Evolutionary conservation across 2,329 filamentous ascomycete genomes (phyloP).

Genomic region (Trichoderma sp.): DNA sequence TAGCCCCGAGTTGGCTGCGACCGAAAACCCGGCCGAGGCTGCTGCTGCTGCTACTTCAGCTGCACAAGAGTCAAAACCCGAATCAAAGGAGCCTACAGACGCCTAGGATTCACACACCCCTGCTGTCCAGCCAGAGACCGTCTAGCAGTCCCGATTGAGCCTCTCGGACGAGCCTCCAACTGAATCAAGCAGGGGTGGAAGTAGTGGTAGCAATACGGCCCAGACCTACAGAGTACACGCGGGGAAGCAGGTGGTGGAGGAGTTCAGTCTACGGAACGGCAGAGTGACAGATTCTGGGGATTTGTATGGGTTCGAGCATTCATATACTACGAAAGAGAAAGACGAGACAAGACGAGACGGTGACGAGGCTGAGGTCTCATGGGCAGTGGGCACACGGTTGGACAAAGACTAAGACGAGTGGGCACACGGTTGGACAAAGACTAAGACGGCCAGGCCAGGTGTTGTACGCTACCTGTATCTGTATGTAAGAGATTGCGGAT

Average conservation of each 20-base stretch:
- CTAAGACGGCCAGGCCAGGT: neutral
- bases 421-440: neutral
- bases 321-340: neutral
- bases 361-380: neutral
- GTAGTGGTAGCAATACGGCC: neutral
- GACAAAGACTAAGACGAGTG: neutral
- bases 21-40: constrained; percentile 24
- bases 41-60: neutral
- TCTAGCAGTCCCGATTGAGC: neutral
- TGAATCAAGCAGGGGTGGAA: constrained; percentile 3
- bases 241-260: neutral
- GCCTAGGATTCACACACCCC: constrained; percentile 6
- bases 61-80: constrained; percentile 21
- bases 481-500: constrained; percentile 11
- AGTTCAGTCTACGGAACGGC: neutral
- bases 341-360: neutral
- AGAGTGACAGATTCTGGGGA: neutral
- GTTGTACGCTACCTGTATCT: constrained; percentile 18
- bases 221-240: neutral
- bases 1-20: constrained; percentile 27
- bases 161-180: neutral
- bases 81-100: neutral
- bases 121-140: neutral
- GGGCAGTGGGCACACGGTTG: neutral
- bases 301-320: neutral